Base-by-base conservation (phyloP, 352 stramenopile genomes). In the Thalassiosira oceanica region DNA sequence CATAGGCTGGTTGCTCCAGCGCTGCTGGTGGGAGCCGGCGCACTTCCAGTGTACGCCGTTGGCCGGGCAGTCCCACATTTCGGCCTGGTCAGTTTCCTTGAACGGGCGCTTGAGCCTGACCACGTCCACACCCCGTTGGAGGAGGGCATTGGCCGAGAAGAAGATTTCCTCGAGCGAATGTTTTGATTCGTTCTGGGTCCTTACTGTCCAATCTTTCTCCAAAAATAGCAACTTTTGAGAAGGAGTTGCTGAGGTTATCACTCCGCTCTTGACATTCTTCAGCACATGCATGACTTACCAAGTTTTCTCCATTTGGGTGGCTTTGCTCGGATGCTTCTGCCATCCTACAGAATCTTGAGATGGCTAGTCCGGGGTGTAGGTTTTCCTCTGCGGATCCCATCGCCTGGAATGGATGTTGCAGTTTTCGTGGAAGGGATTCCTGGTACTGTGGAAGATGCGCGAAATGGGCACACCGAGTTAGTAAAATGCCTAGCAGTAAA, bases 181-280 rank as follows among this genome's bases (percentile, higher is more conserved):
- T 45, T 45, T 27, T 13, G 15, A 16, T 20, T 20, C 1, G 8
- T 0, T 0, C 15, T 62, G 8, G 10, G 21, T 8, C 26, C 11
- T 31, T 10, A 62, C 3, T 8, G 20, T n/a, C 52, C 52, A 62
- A 37, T 62, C 52, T 15, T 62, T 62, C 44, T 62, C 52, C 11
- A 62, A 20, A 15, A 56, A 62, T 24, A 62, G 20, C 1, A 62
- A n/a, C 5, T n/a, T n/a, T n/a, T n/a, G n/a, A n/a, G n/a, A n/a
- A n/a, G n/a, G n/a, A n/a, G n/a, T n/a, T n/a, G n/a, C n/a, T n/a
- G n/a, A n/a, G n/a, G n/a, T n/a, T n/a, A n/a, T n/a, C n/a, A n/a
- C n/a, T n/a, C n/a, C n/a, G n/a, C n/a, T n/a, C n/a, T n/a, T n/a
- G n/a, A n/a, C n/a, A n/a, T n/a, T n/a, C n/a, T n/a, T n/a, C n/a